Evolutionary conservation across 768 basidiomycete species (phyloP).

Genomic region (Termitomyces sp.): DNA sequence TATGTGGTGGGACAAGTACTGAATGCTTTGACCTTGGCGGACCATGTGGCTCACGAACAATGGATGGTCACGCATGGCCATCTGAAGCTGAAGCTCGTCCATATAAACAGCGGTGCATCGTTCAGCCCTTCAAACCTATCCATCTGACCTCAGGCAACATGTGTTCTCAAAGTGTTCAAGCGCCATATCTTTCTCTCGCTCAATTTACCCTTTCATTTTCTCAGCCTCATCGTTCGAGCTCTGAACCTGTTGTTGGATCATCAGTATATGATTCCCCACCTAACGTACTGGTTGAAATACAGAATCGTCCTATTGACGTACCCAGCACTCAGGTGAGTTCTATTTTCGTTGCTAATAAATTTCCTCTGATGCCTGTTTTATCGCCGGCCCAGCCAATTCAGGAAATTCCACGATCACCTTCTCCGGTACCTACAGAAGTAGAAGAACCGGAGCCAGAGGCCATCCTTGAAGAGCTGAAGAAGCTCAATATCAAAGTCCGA

Average conservation of each 20-base stretch:
- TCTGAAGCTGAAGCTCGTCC: background rate
- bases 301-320: background rate
- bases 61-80: slow-evolving; percentile 9
- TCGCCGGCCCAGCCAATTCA: background rate
- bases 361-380: background rate
- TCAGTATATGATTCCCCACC: background rate
- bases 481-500: slow-evolving; percentile 34
- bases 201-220: slow-evolving; percentile 10
- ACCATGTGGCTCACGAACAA: slow-evolving; percentile 19
- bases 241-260: slow-evolving; percentile 8
- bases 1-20: background rate
- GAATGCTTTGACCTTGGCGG: slow-evolving; percentile 12
- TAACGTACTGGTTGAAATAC: background rate
- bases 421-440: slow-evolving; percentile 34
- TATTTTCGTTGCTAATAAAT: background rate
- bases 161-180: slow-evolving; percentile 11
- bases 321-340: slow-evolving; percentile 9
- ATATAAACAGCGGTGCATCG: slow-evolving; percentile 10
- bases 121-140: background rate
- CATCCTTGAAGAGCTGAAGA: slow-evolving; percentile 22
- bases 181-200: background rate
- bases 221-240: slow-evolving; percentile 8
- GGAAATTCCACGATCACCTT: slow-evolving; percentile 17
- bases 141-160: slow-evolving; percentile 11
- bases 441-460: slow-evolving; percentile 33